Conservation (phyloP, 139 green algal genomes). For the Auxenochlorella protothecoides region DNA sequence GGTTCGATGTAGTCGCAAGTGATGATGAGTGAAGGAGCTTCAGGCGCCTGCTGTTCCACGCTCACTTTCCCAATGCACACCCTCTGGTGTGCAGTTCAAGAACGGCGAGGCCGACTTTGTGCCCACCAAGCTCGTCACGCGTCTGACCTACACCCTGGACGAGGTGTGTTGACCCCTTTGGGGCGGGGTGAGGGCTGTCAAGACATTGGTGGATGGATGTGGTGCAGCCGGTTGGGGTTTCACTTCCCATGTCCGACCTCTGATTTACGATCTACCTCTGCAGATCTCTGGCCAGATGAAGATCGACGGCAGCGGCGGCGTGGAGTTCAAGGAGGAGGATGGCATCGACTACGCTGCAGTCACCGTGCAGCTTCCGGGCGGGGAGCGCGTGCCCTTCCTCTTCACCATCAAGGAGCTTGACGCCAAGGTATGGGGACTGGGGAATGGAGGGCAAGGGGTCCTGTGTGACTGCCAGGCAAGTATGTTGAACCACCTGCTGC, state of each 20-base stretch:
- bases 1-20: too few species aligned
- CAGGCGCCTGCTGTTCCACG: too few species aligned
- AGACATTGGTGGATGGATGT: neutral
- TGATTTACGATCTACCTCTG: neutral
- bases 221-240: neutral
- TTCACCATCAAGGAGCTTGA: conserved; percentile 98
- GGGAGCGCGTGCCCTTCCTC: conserved; percentile 98
- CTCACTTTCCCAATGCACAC: too few species aligned
- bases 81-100: conserved; percentile 46
- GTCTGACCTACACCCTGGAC: conserved; percentile 98
- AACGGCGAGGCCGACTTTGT: conserved; percentile 79
- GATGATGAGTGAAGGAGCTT: too few species aligned
- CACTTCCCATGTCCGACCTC: too few species aligned
- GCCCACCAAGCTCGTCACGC: conserved; percentile 97
- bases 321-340: conserved; percentile 91
- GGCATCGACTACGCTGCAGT: conserved; percentile 96
- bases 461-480: neutral
- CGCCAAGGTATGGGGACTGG: conserved; percentile 58
- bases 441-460: neutral
- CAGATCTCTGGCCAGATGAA: conserved; percentile 79
- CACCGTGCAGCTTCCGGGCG: conserved; percentile 96
- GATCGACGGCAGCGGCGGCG: conserved; percentile 70
- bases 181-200: neutral
- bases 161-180: conserved; percentile 29
- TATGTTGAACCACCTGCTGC: neutral